Base-by-base conservation (phyloP, 805 yeast species). In the Candida manassasensis region DNA sequence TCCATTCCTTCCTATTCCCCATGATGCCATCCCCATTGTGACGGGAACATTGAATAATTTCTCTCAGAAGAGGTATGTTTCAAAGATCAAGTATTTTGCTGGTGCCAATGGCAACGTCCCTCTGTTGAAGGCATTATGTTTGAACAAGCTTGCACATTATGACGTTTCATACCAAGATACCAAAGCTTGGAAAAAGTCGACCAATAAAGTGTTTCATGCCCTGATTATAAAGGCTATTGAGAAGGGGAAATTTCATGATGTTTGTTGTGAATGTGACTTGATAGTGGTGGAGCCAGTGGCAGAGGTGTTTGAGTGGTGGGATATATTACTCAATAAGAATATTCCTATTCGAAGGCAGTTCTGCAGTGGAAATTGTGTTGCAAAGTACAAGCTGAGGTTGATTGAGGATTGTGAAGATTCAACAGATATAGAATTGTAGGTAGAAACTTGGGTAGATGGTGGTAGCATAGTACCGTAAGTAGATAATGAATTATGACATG, bases 251-350 rank as follows among this genome's bases (percentile, higher is more conserved):
- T 64, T 67, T 44, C 67, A 69, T 11, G 81, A 77, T 39, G 57
- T 65, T 0, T 79, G 85, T 49, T 71, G 76, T 3, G 59, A 61
- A 27, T 79, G 85, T 51, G 53, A 61, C 6, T 39, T 53, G 3
- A 58, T 68, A n/a, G 61, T 71, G 3, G 69, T 77, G 5, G 79
- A 77, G 37, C 74, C 81, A 2, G 63, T 68, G 10, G 84, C 83
- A 0, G 80, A 78, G 44, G 65, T 71, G 1, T 49, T 71, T 41
- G 84, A 79, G 49, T 79, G 84, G 84, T 79, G 85, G 84, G 79
- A 79, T 45, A 62, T 77, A 31, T 61, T 71, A 33, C 69, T 63
- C 25, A 71, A 77, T 37, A 61, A 55, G 24, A 50, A 62, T 22
- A 54, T 77, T 3, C 84, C 85, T 0, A 61, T 79, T 18, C 69